Evolutionary conservation across 371 early-diverging fungal species (phyloP).

Genomic region (Massospora cicadina): DNA sequence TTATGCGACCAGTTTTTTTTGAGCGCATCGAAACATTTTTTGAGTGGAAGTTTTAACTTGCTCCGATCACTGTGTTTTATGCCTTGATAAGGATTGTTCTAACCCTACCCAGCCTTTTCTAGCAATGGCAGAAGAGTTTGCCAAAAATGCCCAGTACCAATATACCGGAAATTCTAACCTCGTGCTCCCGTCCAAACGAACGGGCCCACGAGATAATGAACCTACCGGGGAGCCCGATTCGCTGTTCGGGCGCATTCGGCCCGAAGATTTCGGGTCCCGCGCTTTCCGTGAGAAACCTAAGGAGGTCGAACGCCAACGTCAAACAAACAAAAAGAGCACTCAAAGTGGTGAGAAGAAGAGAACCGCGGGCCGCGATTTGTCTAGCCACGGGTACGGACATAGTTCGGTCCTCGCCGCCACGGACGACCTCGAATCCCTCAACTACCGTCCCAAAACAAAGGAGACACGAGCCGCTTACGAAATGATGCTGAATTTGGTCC

Average conservation of each 20-base stretch:
- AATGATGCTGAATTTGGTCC: slow-evolving; percentile 63
- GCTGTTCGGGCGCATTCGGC: slow-evolving; percentile 67
- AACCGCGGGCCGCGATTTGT: slow-evolving; percentile 14
- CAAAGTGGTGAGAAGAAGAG: not conserved
- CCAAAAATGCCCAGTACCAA: slow-evolving; percentile 61
- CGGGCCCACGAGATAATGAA: slow-evolving; percentile 78
- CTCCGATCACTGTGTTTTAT: too few species aligned
- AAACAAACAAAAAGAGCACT: slow-evolving; percentile 23
- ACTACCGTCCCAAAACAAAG: slow-evolving; percentile 79
- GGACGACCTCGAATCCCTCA: slow-evolving; percentile 69
- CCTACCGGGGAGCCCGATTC: slow-evolving; percentile 93
- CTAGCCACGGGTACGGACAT: slow-evolving; percentile 54
- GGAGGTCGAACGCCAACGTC: slow-evolving; percentile 29
- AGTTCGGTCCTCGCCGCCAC: slow-evolving; percentile 74
- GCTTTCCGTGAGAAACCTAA: slow-evolving; percentile 48
- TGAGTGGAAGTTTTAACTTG: too few species aligned
- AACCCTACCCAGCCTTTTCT: not conserved
- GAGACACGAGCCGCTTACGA: slow-evolving; percentile 88
- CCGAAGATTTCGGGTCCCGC: slow-evolving; percentile 69
- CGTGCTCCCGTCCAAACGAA: slow-evolving; percentile 77
- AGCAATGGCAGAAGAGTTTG: slow-evolving; percentile 55
- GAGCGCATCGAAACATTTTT: too few species aligned
- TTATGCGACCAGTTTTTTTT: too few species aligned
- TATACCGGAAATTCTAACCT: slow-evolving; percentile 87
- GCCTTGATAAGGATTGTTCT: too few species aligned